Evolutionary conservation across 495 filamentous ascomycete genomes (phyloP).

Genomic region (Glarea lozoyensis): DNA sequence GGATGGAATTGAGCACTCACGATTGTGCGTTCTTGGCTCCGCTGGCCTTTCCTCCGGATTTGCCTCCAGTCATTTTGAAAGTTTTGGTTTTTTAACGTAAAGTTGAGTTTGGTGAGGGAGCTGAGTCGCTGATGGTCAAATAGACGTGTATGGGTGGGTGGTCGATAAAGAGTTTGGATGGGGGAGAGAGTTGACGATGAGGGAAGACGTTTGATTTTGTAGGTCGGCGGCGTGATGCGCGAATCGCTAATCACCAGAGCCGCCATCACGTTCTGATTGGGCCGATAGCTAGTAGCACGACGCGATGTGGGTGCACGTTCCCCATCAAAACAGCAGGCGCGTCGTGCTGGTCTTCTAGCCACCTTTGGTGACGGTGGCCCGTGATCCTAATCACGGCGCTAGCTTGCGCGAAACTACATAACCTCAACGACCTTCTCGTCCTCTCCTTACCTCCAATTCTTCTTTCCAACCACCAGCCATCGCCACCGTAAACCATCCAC

Average conservation of each 20-base stretch:
- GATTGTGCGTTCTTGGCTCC: conserved; percentile 96
- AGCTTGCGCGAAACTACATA: background rate
- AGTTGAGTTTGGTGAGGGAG: conserved; percentile 8
- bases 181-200: background rate
- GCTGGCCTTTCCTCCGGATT: conserved; percentile 97
- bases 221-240: background rate
- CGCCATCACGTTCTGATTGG: too few species aligned
- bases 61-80: conserved; percentile 95
- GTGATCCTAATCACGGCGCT: conserved; percentile 2
- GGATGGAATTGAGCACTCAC: conserved; percentile 50
- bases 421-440: conserved; percentile 9
- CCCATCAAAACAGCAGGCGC: too few species aligned
- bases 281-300: too few species aligned
- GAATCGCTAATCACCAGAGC: background rate
- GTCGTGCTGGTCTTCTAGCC: background rate
- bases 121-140: conserved; percentile 3
- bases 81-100: conserved; percentile 25
- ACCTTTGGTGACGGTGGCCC: background rate
- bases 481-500: background rate
- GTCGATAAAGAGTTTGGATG: conserved; percentile 2
- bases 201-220: background rate
- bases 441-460: background rate
- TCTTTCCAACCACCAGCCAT: background rate
- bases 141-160: conserved; percentile 1
- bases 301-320: too few species aligned